Base-by-base conservation (phyloP, 371 early-diverging fungal genomes). In the Aphelidium insulamus region DNA sequence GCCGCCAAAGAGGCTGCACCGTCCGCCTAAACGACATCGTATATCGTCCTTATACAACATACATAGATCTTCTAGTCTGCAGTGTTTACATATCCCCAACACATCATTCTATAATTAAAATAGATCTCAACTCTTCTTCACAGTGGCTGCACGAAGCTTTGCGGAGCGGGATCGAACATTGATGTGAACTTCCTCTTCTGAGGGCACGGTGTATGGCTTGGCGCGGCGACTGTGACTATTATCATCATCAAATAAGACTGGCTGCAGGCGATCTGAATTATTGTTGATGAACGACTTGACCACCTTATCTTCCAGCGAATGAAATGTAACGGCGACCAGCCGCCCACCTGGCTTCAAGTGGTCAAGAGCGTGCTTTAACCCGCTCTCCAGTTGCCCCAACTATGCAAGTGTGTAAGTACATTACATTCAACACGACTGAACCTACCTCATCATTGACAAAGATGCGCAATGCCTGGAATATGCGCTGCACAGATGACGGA, bases 301-400 rank as follows among this genome's bases (percentile, higher is more conserved):
- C 10, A 74, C 53, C 24, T 66, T 30, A 39, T 80, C 80, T 40
- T 80, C 77, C 6, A 77, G 49, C 0, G 73, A 70, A 38, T 80
- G 80, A 33, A 75, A 77, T 1, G 75, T 68, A 4, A 77, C 67
- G 7, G 54, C 61, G 0, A 57, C 69, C 14, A 71, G 44, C 6
- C 55, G 46, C 2, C 70, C 75, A 11, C 47, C 44, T 0, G 72
- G 66, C 4, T 41, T 36, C 1, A 77, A 48, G 2, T 72, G 44
- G 16, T 46, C 38, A 37, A 62, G 64, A 12, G 71, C 67, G 1
- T 61, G 44, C 0, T 43, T 33, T 7, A 76, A 46, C 0, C 61
- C 69, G 0, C 35, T 43, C 14, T 49, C 42, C 11, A 75, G 45
- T 38, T 76, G 61, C 12, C 44, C 50, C 21, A 74, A 47, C 53